A percentile compares a stretch with the other conserved stretches of the same genome.
phyloP scores from a whole-genome alignment of 1,139 yeast genomes.

The Wickerhamomyces sp. region DNA sequence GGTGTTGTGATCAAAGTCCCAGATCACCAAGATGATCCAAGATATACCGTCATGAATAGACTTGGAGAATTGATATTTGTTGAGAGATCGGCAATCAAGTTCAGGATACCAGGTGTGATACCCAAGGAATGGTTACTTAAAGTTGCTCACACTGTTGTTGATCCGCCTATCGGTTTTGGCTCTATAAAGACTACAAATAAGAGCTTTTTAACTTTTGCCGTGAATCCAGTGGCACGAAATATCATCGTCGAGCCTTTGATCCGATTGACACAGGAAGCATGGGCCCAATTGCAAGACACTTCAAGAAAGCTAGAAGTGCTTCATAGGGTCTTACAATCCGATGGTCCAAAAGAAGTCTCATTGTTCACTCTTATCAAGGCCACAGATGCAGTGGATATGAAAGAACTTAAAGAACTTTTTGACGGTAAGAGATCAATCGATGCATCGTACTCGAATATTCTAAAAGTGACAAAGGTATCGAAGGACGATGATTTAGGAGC shows the following conservation, averaged over 20 bases:
- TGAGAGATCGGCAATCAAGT: conserved; percentile 37
- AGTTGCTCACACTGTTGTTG: conserved; percentile 26
- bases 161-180: conserved; percentile 26
- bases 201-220: conserved; percentile 20
- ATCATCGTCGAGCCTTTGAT: conserved; percentile 20
- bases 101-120: conserved; percentile 51
- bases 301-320: conserved; percentile 43
- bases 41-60: conserved; percentile 50
- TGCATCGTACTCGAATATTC: conserved; percentile 25
- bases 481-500: conserved; percentile 20
- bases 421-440: conserved; percentile 4
- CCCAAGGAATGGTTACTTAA: conserved; percentile 33
- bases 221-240: conserved; percentile 25
- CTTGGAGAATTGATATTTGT: conserved; percentile 54
- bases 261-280: conserved; percentile 26
- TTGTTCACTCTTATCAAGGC: conserved; percentile 42
- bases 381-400: conserved; percentile 26
- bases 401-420: conserved; percentile 5
- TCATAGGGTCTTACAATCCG: conserved; percentile 47
- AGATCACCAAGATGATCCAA: conserved; percentile 33
- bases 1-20: conserved; percentile 43
- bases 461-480: conserved; percentile 6
- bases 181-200: conserved; percentile 24
- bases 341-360: conserved; percentile 45
- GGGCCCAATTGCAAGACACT: conserved; percentile 30